Evolutionary conservation across 768 basidiomycete species (phyloP).

Genomic region (Leucosporidium creatinivorum): DNA sequence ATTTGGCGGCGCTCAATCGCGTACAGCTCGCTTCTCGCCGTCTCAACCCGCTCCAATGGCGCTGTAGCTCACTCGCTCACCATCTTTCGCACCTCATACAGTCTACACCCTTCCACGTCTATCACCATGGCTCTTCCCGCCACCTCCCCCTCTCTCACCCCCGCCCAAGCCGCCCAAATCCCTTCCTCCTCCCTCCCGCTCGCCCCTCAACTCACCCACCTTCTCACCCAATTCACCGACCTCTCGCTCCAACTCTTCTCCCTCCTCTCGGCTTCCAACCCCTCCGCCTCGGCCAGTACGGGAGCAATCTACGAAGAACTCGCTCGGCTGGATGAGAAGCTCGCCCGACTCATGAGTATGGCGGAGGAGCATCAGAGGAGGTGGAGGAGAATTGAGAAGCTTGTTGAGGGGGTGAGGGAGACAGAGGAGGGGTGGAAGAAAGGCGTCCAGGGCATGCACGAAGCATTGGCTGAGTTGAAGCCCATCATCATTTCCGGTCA

Average conservation of each 20-base stretch:
- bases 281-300: background rate
- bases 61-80: no score
- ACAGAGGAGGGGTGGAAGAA: background rate
- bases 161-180: slow-evolving; percentile 12
- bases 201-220: slow-evolving; percentile 15
- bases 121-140: no score
- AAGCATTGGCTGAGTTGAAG: background rate
- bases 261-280: background rate
- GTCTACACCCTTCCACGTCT: no score
- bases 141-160: background rate
- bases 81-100: no score
- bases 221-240: slow-evolving; percentile 8
- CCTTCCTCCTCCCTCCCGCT: slow-evolving; percentile 22
- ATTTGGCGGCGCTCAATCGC: no score
- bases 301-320: slow-evolving; percentile 12
- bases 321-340: slow-evolving; percentile 13
- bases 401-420: background rate
- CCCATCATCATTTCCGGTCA: slow-evolving; percentile 17
- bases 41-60: no score
- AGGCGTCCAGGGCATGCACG: background rate
- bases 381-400: slow-evolving; percentile 9
- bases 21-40: no score
- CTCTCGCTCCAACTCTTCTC: slow-evolving; percentile 25
- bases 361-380: slow-evolving; percentile 15
- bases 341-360: slow-evolving; percentile 11